Evolutionary conservation across 2,329 filamentous ascomycete genomes (phyloP), one percentile per base, ranked within the genome.

Genomic region (Aspergillus pseudoterreus): DNA sequence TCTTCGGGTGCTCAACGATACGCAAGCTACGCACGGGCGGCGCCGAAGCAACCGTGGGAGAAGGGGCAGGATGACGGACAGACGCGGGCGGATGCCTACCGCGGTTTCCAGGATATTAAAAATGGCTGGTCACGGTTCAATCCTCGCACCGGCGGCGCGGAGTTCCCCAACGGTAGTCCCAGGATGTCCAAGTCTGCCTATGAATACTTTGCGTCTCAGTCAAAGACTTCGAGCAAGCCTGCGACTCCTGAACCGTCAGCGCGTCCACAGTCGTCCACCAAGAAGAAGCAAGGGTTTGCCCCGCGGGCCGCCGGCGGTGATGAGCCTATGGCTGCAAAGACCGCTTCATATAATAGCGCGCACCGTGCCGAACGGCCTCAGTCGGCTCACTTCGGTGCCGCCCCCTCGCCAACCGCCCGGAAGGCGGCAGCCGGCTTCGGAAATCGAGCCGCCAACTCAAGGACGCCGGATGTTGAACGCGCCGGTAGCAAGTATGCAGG

Each of bases 291-390:
- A 42, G 82, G 81, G 4, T 85, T 84, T 61, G 79, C 82, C 50
- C 81, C 82, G 17, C 75, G 75, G n/a, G 75, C 75, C 6, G 80
- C 80, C 30, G 81, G 78, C n/a, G 80, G 76, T 33, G 82, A 85
- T 60, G 82, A 85, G 58, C 75, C 79, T 33, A 80, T 80, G 63
- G 81, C 81, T 19, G 64, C 69, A 15, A 75, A 76, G 52, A 78
- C 77, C 11, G 77, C 78, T 2, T 75, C 79, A n/a, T 79, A 79
- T 58, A 68, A 66, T 17, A 74, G 64, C 49, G 61, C 65, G 4
- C 61, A 59, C 21, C 63, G 68, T 35, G 59, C 60, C 39, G 71
- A 74, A 49, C 72, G 65, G 55, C 58, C 57, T 21, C 55, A 62
- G 14, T 57, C 57, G 17, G 60, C 70, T 33, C 58, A 59, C 48